A percentile compares a stretch with the other conserved stretches of the same genome.
These are phyloP conservation scores for Colletotrichum sp. DNA, from an alignment of 2,329 filamentous ascomycete genomes.

Conservation along the genomic window DNA sequence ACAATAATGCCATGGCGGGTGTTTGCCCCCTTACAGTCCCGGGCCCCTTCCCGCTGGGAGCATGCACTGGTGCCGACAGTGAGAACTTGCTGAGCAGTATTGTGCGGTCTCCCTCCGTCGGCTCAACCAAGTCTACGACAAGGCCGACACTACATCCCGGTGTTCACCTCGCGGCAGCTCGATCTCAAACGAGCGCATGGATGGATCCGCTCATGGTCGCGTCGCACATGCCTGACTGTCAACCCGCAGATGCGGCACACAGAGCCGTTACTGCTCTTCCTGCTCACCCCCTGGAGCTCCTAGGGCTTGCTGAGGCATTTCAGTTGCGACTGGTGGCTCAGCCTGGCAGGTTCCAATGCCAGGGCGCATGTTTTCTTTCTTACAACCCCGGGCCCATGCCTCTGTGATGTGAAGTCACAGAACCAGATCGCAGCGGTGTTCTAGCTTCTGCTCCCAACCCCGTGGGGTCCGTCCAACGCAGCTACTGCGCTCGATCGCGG, in stretches of 20 bases:
- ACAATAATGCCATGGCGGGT: fast-evolving
- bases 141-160: not conserved
- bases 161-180: not conserved
- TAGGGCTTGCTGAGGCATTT: no score
- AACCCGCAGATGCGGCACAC: not conserved
- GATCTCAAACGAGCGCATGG: not conserved
- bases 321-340: no score
- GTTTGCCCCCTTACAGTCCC: not conserved
- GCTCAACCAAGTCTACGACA: not conserved
- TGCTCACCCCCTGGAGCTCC: no score
- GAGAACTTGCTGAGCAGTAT: no score
- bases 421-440: no score
- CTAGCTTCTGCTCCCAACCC: no score
- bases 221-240: not conserved
- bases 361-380: not conserved
- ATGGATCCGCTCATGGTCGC: not conserved
- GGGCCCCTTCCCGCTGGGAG: not conserved
- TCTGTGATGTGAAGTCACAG: not conserved
- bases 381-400: not conserved
- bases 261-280: not conserved
- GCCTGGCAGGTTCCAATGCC: not conserved
- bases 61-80: not conserved
- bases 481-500: not conserved
- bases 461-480: no score
- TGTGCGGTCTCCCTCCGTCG: not conserved